Evolutionary conservation across 148 eudicot species (phyloP).

Genomic region (Hydrangea macrophylla): DNA sequence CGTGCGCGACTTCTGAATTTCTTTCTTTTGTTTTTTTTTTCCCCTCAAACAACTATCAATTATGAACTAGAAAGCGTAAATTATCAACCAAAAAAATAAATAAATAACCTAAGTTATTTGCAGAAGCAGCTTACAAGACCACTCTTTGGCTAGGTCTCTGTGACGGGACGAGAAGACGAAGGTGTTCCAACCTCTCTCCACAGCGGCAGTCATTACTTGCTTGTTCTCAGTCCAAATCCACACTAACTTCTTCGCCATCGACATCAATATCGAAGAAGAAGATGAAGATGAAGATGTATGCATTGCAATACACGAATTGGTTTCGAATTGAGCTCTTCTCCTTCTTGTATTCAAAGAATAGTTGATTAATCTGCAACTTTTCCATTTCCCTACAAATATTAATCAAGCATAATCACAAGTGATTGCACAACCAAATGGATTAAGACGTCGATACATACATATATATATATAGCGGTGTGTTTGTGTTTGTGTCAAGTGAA

Average conservation of each 20-base stretch:
- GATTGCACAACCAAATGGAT: slow-evolving; percentile 19
- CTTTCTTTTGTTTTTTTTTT: no score
- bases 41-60: background rate
- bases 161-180: slow-evolving; percentile 49
- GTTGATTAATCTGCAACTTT: slow-evolving; percentile 25
- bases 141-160: slow-evolving; percentile 50
- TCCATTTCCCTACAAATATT: slow-evolving; percentile 39
- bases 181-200: slow-evolving; percentile 90
- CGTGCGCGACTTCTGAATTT: no score
- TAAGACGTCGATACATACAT: background rate
- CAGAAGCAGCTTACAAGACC: slow-evolving; percentile 55
- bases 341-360: background rate
- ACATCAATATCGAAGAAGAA: no score
- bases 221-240: slow-evolving; percentile 93
- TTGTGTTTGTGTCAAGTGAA: no score
- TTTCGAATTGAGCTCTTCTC: slow-evolving; percentile 1
- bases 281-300: slow-evolving; percentile 15
- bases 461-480: background rate
- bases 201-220: slow-evolving; percentile 86
- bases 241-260: slow-evolving; percentile 43
- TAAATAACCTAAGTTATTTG: background rate
- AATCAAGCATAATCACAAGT: background rate
- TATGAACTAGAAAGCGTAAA: background rate
- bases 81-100: background rate
- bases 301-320: slow-evolving; percentile 32